Base-by-base conservation (phyloP, 1,284 basidiomycete species). In the Flammula alnicola region DNA sequence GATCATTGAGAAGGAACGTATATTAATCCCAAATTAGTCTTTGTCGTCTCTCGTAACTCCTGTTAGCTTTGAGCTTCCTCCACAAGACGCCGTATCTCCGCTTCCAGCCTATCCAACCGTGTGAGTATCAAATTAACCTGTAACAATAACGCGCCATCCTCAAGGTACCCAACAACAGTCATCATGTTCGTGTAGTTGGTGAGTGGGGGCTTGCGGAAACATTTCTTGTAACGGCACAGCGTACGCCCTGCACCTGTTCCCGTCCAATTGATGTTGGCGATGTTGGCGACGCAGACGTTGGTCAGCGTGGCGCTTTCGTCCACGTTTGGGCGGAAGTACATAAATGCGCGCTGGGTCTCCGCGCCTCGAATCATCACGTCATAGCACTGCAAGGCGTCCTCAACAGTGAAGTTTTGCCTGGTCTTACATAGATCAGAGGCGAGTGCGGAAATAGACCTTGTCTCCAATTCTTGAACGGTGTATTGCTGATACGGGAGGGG, bases 191-290 rank as follows among this genome's bases (percentile, higher is more conserved):
- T 33, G 2, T 31, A n/a, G 1, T 17, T 25, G 9, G 19, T 23
- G 8, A 43, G 23, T 5, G 40, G 40, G 12, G 40, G 26, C 40
- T 22, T 27, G 16, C 29, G 17, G 20, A 33, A 5, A 9, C 41
- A 16, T 3, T 11, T 25, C 16, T 43, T 43, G 30, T 43, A 43
- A 4, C 41, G 41, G 26, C 30, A 43, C 1, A 43, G 17, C 2
- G 41, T 43, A 3, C 31, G 5, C 22, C 41, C 41, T 12, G 30
- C 41, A 12, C 41, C 41, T 12, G 41, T 10, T 4, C 41, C 41
- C 11, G 41, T 43, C 41, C 41, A 43, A n/a, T 43, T 33, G 29
- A 43, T 23, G 20, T 43, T 33, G 3, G 31, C 12, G 30, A 43
- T 43, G 17, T 33, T 30, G 10, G 41, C 41, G 29, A 43, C 32